Conservation (phyloP, 768 basidiomycete genomes). For the Suillus cothurnatus region DNA sequence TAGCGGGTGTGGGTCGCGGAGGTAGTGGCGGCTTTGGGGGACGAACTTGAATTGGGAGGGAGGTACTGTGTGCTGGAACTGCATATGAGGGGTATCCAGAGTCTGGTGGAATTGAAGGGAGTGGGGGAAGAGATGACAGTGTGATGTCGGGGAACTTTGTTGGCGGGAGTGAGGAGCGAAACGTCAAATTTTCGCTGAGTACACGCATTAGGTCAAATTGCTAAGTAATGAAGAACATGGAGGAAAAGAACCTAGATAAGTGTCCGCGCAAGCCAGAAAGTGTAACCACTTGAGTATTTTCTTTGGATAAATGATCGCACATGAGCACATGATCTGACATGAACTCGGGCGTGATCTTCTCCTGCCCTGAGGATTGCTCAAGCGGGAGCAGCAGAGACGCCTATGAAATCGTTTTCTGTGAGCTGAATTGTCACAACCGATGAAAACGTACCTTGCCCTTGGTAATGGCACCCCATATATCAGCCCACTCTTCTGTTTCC, state of each 20-base stretch:
- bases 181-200: conserved; percentile 39
- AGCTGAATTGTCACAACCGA: conserved; percentile 1
- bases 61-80: conserved; percentile 42
- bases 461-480: conserved; percentile 65
- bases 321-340: conserved; percentile 83
- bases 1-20: conserved; percentile 31
- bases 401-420: conserved; percentile 39
- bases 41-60: conserved; percentile 36
- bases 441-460: conserved; percentile 60
- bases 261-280: conserved; percentile 83
- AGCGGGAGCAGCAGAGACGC: conserved; percentile 80
- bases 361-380: conserved; percentile 53
- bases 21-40: conserved; percentile 54
- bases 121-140: conserved; percentile 54
- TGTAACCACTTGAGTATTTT: conserved; percentile 62
- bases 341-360: conserved; percentile 69
- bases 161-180: conserved; percentile 46
- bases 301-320: conserved; percentile 51
- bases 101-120: conserved; percentile 43
- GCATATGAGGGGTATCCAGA: conserved; percentile 50
- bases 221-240: conserved; percentile 32
- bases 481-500: conserved; percentile 65
- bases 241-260: conserved; percentile 54
- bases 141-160: conserved; percentile 38
- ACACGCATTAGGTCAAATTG: conserved; percentile 26